Conservation (phyloP, 2,329 filamentous ascomycete species). For the Colletotrichum tanaceti region DNA sequence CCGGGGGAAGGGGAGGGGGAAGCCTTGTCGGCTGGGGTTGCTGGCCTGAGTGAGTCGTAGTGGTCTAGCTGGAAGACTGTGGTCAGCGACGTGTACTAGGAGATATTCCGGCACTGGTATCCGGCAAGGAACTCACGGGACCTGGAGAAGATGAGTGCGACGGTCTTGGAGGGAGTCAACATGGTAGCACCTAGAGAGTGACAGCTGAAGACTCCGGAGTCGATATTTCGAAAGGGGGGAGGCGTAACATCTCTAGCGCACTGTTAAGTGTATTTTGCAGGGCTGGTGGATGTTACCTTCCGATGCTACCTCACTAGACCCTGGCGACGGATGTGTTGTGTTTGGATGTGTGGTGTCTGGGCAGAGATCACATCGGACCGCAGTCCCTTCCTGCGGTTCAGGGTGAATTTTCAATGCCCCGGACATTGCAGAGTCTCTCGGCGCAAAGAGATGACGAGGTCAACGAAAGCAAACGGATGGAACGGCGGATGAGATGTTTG, state of each 20-base stretch:
- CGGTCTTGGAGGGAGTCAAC: conserved; percentile 45
- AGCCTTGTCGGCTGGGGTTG: conserved; percentile 36
- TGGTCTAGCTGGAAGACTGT: conserved; percentile 13
- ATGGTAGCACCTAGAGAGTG: neutral
- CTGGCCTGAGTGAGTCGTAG: neutral
- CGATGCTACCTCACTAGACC: conserved; percentile 15
- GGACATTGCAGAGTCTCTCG: neutral
- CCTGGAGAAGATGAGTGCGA: conserved; percentile 46
- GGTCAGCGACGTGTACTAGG: conserved; percentile 42
- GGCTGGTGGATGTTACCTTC: conserved; percentile 34
- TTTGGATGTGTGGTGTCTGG: conserved; percentile 36
- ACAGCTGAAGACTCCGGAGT: conserved; percentile 9
- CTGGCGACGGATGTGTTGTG: conserved; percentile 12
- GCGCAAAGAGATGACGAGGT: conserved; percentile 4
- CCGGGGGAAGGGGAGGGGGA: conserved; percentile 40
- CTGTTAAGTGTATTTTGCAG: conserved; percentile 7
- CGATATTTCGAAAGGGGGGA: conserved; percentile 44
- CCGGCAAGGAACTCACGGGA: conserved; percentile 47
- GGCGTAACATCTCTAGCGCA: conserved; percentile 19
- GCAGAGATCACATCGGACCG: conserved; percentile 50
- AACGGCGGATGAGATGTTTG: neutral
- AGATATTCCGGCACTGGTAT: conserved; percentile 45
- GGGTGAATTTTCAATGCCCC: conserved; percentile 14
- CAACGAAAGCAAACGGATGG: neutral
- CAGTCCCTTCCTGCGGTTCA: conserved; percentile 49